A percentile compares a stretch with the other conserved stretches of the same genome.
phyloP scores from a whole-genome alignment of 768 basidiomycete species.

The Sporobolomyces roseus region DNA sequence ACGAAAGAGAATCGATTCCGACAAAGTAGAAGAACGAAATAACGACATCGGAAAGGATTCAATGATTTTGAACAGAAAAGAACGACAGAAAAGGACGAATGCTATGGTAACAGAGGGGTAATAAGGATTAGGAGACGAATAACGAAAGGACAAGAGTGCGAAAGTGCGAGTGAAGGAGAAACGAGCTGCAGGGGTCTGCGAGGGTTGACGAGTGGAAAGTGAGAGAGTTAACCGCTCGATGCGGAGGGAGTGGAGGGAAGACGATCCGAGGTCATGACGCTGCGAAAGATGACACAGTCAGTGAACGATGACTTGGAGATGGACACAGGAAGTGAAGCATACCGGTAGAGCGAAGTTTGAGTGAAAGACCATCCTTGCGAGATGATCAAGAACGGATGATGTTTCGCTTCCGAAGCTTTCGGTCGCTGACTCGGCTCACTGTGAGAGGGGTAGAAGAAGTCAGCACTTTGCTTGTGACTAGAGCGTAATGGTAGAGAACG shows the following conservation, averaged over 20 bases:
- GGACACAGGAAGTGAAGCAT: not conserved
- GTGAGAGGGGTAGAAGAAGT: not conserved
- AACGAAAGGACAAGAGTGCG: no score
- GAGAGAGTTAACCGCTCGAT: not conserved
- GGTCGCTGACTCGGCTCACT: conserved; percentile 42
- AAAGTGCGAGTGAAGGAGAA: no score
- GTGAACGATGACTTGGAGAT: not conserved
- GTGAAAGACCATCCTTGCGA: conserved; percentile 36
- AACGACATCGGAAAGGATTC: no score
- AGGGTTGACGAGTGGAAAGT: not conserved
- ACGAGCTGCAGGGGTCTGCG: no score
- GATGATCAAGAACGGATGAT: conserved; percentile 40
- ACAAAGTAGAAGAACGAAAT: no score
- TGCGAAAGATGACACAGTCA: not conserved
- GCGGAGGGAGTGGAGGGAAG: conserved; percentile 22
- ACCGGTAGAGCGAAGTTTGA: conserved; percentile 23
- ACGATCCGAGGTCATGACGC: conserved; percentile 31
- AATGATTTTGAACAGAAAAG: no score
- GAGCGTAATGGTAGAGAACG: conserved; percentile 45
- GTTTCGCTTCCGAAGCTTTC: conserved; percentile 36
- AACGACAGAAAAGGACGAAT: no score
- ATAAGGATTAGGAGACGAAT: no score
- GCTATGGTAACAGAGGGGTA: no score
- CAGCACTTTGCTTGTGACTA: rapidly evolving
- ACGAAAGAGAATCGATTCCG: no score